phyloP scores from a whole-genome alignment of 23 red algal species.

The Gracilariopsis chorda region DNA sequence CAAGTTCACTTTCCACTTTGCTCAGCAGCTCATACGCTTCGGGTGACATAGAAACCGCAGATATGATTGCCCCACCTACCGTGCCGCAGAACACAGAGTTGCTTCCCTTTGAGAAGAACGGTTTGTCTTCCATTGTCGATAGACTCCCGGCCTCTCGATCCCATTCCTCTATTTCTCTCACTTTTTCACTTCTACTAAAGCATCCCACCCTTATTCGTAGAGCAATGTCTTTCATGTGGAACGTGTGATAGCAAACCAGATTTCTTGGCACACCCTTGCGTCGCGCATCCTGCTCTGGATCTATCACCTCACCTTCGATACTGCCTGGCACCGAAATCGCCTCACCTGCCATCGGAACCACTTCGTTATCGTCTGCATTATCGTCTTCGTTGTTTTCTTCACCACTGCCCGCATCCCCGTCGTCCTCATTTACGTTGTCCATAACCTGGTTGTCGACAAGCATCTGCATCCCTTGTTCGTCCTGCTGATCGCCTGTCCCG shows the following conservation, averaged over 20 bases:
- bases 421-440: neutral
- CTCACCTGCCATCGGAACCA: neutral
- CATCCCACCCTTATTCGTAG: constrained; percentile 26
- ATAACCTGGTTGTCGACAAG: neutral
- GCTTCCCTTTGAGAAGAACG: neutral
- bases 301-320: neutral
- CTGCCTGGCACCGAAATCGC: neutral
- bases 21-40: constrained; percentile 22
- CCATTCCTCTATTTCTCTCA: constrained; percentile 20
- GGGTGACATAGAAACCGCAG: constrained; percentile 23
- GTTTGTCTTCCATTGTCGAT: neutral
- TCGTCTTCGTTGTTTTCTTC: neutral
- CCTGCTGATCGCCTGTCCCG: neutral
- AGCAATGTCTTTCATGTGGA: constrained; percentile 38
- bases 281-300: constrained; percentile 14
- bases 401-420: neutral
- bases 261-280: constrained; percentile 21
- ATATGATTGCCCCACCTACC: constrained; percentile 33
- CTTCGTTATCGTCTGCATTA: neutral
- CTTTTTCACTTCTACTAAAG: constrained; percentile 34
- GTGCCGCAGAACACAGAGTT: constrained; percentile 46
- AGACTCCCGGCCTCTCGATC: neutral
- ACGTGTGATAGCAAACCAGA: constrained; percentile 46
- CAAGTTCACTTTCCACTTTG: constrained; percentile 25
- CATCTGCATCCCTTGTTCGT: neutral